phyloP scores from a whole-genome alignment of 2,329 filamentous ascomycete species.

The Venturia nashicola region DNA sequence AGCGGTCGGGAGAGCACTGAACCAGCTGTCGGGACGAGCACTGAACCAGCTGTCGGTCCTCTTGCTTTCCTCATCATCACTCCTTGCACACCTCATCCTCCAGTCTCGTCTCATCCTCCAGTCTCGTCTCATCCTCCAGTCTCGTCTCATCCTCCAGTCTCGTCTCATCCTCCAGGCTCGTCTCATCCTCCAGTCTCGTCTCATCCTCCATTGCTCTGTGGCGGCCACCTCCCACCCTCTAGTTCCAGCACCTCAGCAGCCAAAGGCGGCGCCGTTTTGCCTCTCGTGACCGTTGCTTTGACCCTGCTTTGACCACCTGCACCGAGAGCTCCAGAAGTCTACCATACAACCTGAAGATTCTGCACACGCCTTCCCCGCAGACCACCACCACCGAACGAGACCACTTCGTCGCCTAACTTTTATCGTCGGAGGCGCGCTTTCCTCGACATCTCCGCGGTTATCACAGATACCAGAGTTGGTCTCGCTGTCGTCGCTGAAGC shows the following conservation, averaged over 20 bases:
- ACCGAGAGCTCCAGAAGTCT: background rate
- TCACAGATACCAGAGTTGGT: background rate
- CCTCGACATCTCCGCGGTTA: background rate
- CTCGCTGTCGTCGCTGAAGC: background rate
- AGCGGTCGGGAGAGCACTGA: no score
- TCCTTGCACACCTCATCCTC: no score
- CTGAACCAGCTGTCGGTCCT: background rate
- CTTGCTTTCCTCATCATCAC: background rate
- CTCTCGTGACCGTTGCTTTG: background rate
- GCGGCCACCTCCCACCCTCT: no score
- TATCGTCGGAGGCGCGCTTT: background rate
- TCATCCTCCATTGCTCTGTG: background rate
- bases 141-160: background rate
- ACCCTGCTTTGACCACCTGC: no score
- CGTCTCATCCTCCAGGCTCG: background rate
- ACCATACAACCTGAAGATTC: background rate
- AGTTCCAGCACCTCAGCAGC: no score
- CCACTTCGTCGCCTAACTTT: background rate
- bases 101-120: background rate
- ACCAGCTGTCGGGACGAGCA: background rate
- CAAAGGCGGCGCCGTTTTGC: background rate
- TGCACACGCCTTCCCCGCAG: slow-evolving; percentile 2
- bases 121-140: no score
- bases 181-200: background rate
- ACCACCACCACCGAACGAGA: background rate